Evolutionary conservation across 2,329 filamentous ascomycete species (phyloP), one percentile per base, ranked within the genome.

Genomic region (Phaeosphaeriaceae sp.): DNA sequence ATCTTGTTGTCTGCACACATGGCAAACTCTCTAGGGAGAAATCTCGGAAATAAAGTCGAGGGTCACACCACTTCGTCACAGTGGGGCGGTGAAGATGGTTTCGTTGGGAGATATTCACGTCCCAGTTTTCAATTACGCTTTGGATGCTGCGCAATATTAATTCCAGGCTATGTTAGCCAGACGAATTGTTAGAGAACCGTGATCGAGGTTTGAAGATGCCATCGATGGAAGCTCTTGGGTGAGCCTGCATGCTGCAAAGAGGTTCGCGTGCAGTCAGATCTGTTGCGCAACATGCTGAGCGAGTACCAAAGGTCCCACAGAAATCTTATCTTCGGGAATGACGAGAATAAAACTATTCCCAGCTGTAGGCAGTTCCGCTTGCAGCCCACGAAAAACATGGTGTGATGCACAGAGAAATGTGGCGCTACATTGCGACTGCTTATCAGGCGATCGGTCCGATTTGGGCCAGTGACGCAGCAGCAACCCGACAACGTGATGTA

Each of bases 381-480:
- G 23, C 23, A 15, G 30, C 28, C 26, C 12, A 12, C 15, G n/a
- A 30, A 17, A n/a, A 33, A 37, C 17, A 55, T 63, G 62, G 58
- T 50, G 53, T 65, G 62, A 64, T 40, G 50, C 26, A 40, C 44
- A 46, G 9, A 37, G 49, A 23, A 43, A 52, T 50, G 57, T 65
- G 60, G 60, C 60, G 60, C 59, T 56, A 61, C 54, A 20, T 54
- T 58, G 16, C 58, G 58, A 50, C 43, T 42, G 47, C 39, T 41
- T 56, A 61, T 59, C 58, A 48, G 23, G 42, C 46, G 32, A 58
- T 51, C 44, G 53, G 44, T 11, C 52, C 53, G 48, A 52, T 4
- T 21, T 33, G 32, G 32, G 50, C 49, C 46, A 37, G 39, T 51
- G 52, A 56, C 49, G 46, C 28, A 46, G 34, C 47, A 41, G 34